A percentile compares a stretch with the other conserved stretches of the same genome.
Evolutionary conservation across 1,284 basidiomycete genomes (phyloP).

Genomic region (Butyriboletus regius): DNA sequence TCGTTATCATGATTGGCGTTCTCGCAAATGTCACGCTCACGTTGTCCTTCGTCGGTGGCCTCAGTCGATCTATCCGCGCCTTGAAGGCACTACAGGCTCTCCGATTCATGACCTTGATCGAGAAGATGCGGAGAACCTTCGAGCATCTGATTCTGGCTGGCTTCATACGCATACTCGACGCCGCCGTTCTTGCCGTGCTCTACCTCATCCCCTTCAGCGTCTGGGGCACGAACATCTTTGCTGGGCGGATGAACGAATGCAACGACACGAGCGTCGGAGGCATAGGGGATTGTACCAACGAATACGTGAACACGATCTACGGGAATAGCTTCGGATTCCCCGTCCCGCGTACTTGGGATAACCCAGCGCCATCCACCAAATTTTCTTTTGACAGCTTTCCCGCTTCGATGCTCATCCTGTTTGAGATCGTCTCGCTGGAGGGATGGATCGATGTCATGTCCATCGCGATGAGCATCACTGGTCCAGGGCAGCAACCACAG

Average conservation of each 20-base stretch:
- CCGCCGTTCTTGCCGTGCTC: conserved; percentile 84
- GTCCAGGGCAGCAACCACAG: conserved; percentile 60
- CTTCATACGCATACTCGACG: conserved; percentile 79
- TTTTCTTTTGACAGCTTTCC: conserved; percentile 92
- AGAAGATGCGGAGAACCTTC: conserved; percentile 83
- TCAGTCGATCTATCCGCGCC: conserved; percentile 77
- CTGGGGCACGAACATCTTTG: conserved; percentile 94
- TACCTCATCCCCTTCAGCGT: conserved; percentile 97
- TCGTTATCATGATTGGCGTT: conserved; percentile 77
- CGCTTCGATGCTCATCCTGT: conserved; percentile 81
- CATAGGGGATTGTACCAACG: conserved; percentile 64
- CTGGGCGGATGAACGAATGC: conserved; percentile 78
- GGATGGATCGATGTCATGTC: conserved; percentile 94
- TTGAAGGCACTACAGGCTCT: conserved; percentile 87
- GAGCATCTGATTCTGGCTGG: conserved; percentile 88
- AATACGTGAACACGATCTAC: conserved; percentile 60
- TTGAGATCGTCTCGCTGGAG: conserved; percentile 93
- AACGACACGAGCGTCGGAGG: conserved; percentile 64
- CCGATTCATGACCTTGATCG: conserved; percentile 82
- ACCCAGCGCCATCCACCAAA: conserved; percentile 74
- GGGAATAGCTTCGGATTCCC: conserved; percentile 58
- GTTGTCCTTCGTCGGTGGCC: conserved; percentile 70
- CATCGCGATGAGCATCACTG: conserved; percentile 75
- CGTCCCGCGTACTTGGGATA: conserved; percentile 82
- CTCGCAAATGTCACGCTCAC: conserved; percentile 77